Evolutionary conservation across 139 green algal species (phyloP), one percentile per base, ranked within the genome.

Genomic region (Zygnema circumcarinatum): DNA sequence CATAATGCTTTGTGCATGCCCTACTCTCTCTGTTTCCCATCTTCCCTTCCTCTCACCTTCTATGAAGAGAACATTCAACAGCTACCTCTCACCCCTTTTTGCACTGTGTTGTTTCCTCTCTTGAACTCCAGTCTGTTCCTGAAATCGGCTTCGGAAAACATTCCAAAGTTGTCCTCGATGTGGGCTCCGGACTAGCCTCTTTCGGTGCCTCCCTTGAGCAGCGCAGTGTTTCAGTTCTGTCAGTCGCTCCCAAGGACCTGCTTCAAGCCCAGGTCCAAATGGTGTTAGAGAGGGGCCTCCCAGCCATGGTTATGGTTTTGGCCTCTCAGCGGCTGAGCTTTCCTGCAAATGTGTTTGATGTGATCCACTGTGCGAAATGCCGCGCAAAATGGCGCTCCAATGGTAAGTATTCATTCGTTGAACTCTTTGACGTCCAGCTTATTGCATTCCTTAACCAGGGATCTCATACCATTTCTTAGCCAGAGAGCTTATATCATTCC

Each of bases 221-320:
- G 16, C 33, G n/a, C 16, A 54, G 38, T 56, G 76, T 89, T 0
- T 62, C 32, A 22, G 38, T 76, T 35, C n/a, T 88, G 2, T 88
- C 83, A 22, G 35, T 88, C 33, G 75, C 83, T 3, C 83, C 83
- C 73, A 88, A 85, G 2, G 83, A 88, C 33, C 47, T 11, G 39
- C n/a, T 38, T 87, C 1, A 87, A 36, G 72, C 83, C 29, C 83
- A 88, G n/a, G 38, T 89, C 22, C 84, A 89, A 56, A 87, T 89
- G 41, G 84, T 78, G 36, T 68, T 89, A 32, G 84, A 89, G 38
- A 42, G 84, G 29, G 84, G 84, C 33, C 47, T 87, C 29, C n/a
- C 31, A 2, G 84, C 84, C 38, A 32, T 89, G 53, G n/a, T 89
- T 16, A 78, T 76, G 20, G 84, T 89, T 31, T 84, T 89, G 76